Percentiles rank a stretch among this genome's conserved stretches.
These are phyloP conservation scores for Hygrocybe coccinea DNA, from an alignment of 768 basidiomycete genomes.

Conservation along the genomic window DNA sequence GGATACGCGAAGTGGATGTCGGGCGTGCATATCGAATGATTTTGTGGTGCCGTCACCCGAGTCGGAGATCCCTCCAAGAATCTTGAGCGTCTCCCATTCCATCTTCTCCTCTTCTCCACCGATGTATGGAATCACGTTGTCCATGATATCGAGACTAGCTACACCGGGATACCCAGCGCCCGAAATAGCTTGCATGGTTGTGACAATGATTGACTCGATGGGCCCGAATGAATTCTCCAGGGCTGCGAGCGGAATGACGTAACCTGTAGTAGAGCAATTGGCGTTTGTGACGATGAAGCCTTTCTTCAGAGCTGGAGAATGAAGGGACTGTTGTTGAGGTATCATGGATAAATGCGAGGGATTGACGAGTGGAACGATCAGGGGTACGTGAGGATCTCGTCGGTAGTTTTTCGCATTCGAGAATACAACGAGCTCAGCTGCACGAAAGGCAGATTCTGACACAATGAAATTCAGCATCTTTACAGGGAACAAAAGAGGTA, in stretches of 20 bases:
- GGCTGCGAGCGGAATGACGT: conserved; percentile 85
- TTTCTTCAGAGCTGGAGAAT: conserved; percentile 61
- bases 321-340: conserved; percentile 69
- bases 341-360: conserved; percentile 79
- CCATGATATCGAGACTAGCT: conserved; percentile 81
- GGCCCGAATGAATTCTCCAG: conserved; percentile 90
- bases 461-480: conserved; percentile 7
- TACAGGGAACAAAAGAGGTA: background rate
- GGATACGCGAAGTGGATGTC: conserved; percentile 79
- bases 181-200: conserved; percentile 96
- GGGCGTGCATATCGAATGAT: conserved; percentile 80
- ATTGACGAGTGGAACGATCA: conserved; percentile 96
- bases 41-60: conserved; percentile 46
- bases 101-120: conserved; percentile 95
- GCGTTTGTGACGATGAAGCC: conserved; percentile 99
- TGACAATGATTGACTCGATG: conserved; percentile 85
- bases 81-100: conserved; percentile 98
- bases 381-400: conserved; percentile 86
- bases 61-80: conserved; percentile 75
- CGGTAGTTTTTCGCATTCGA: conserved; percentile 97
- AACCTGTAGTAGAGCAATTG: conserved; percentile 94
- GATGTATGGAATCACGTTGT: conserved; percentile 95
- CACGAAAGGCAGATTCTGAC: conserved; percentile 78
- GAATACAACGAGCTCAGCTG: conserved; percentile 87
- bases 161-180: conserved; percentile 98